These are phyloP conservation scores for Vicia villosa DNA, from an alignment of 306 rosid species.

Conservation along the genomic window DNA sequence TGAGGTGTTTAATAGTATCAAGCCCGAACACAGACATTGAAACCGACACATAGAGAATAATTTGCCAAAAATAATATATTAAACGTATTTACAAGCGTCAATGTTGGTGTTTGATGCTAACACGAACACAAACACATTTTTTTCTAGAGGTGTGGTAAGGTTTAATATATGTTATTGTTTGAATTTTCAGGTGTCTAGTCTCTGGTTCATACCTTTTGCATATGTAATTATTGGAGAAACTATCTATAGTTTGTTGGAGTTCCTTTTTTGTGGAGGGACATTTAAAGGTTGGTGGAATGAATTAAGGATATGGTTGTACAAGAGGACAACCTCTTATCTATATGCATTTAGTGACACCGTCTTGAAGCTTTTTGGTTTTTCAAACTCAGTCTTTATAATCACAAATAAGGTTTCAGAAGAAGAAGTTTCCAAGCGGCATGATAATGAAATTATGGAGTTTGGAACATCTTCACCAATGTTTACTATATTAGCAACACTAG, in stretches of 20 bases:
- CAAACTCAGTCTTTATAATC: constrained; percentile 54
- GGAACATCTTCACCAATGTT: constrained; percentile 78
- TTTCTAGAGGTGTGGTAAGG: too few relatives aligned
- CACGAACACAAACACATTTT: too few relatives aligned
- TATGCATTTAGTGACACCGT: constrained; percentile 63
- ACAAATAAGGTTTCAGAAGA: constrained; percentile 70
- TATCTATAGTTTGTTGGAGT: constrained; percentile 56
- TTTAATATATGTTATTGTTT: constrained; percentile 15
- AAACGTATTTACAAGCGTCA: too few relatives aligned
- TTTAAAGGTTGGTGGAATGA: constrained; percentile 88
- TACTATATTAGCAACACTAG: constrained; percentile 58
- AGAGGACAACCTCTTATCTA: constrained; percentile 67
- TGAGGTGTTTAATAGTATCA: too few relatives aligned
- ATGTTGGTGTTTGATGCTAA: too few relatives aligned
- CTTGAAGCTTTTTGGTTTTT: constrained; percentile 51
- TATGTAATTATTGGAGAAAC: constrained; percentile 54
- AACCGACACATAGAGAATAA: too few relatives aligned
- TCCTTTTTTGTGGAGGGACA: constrained; percentile 66
- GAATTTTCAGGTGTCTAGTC: constrained; percentile 64
- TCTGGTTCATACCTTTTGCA: constrained; percentile 78
- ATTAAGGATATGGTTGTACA: constrained; percentile 75
- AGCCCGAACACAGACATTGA: too few relatives aligned
- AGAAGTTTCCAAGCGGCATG: constrained; percentile 54
- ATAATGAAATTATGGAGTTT: constrained; percentile 83
- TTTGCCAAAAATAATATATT: too few relatives aligned